Base-by-base conservation (phyloP, 805 yeast genomes). In the Hanseniaspora thailandica region DNA sequence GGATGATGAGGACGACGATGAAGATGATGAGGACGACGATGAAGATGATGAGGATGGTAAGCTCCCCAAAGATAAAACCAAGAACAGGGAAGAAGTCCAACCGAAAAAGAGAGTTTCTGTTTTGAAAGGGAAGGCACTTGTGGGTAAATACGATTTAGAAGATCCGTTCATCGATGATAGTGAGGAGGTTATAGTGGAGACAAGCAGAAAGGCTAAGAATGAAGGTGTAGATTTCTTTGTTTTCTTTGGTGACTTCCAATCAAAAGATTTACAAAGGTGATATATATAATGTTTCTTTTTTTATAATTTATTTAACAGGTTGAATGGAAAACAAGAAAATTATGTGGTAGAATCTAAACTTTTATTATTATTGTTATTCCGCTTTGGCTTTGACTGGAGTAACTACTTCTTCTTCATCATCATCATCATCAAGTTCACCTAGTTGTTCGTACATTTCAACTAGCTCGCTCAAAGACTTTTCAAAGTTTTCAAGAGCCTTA, bases 81-180 rank as follows among this genome's bases (percentile, higher is more conserved):
- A 56, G 63, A 12, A 63, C 63, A 5, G 63, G 62, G 58, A 66
- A 62, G 49, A 65, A 60, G 34, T 58, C 66, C 15, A 66, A 74
- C 57, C 66, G 68, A 45, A 50, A 50, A 74, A 72, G 62, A 39
- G 54, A 34, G 54, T 50, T 9, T 50, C 54, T 17, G 45, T 39
- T 13, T 50, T 38, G 28, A 72, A 72, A 60, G 74, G 77, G 38
- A 83, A 83, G 61, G 76, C 88, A 51, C 78, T 84, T 58, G 86
- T 88, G 34, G 96, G 96, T 2, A 87, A 86, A 63, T 93, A 93
- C 67, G 98, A 93, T 64, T 73, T 78, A 47, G 81, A 85, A 56
- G 99, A 93, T 66, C 98, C 97, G 2, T 93, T 93, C 62, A 93
- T 93, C 55, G 99, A 93, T 69, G 98, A 93, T 67, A 77, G 86